These are phyloP conservation scores for Xylaria sp. DNA, from an alignment of 2,329 filamentous ascomycete species.

Conservation along the genomic window DNA sequence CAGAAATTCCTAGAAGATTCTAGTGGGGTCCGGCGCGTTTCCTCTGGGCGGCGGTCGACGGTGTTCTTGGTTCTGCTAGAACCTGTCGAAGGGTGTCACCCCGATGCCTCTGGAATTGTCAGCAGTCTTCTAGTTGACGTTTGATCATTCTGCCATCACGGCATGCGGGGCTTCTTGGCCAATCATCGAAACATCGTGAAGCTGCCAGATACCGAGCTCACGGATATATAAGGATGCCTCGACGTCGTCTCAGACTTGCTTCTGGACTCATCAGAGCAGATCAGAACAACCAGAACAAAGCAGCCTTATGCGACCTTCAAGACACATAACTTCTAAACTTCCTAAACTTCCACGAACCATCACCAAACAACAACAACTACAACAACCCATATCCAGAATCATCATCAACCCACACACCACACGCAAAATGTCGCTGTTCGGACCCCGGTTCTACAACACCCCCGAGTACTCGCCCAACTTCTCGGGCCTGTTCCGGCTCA, in stretches of 20 bases:
- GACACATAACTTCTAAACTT: conserved; percentile 20
- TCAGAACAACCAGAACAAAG: conserved; percentile 12
- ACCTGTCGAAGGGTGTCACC: neutral
- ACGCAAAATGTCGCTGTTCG: conserved; percentile 62
- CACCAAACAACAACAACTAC: conserved; percentile 7
- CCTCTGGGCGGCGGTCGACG: neutral
- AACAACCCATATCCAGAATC: conserved; percentile 7
- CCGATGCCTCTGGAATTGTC: conserved; percentile 15
- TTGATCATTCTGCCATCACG: neutral
- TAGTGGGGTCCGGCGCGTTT: neutral
- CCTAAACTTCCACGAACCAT: conserved; percentile 20
- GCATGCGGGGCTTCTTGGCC: neutral
- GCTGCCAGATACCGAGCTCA: conserved; percentile 16
- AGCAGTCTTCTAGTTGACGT: conserved; percentile 31
- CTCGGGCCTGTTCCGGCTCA: conserved; percentile 63
- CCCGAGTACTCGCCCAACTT: conserved; percentile 48
- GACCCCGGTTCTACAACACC: conserved; percentile 50
- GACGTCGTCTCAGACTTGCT: conserved; percentile 16
- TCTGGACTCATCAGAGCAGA: conserved; percentile 28
- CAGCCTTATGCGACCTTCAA: conserved; percentile 4
- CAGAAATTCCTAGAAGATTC: neutral
- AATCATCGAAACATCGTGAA: conserved; percentile 26
- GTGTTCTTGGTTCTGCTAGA: neutral
- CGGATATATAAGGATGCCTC: conserved; percentile 32
- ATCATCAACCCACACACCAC: conserved; percentile 9